Evolutionary conservation across 345 rosid genomes (phyloP), one percentile per base, ranked within the genome.

Genomic region (Eucalyptus paniculata): DNA sequence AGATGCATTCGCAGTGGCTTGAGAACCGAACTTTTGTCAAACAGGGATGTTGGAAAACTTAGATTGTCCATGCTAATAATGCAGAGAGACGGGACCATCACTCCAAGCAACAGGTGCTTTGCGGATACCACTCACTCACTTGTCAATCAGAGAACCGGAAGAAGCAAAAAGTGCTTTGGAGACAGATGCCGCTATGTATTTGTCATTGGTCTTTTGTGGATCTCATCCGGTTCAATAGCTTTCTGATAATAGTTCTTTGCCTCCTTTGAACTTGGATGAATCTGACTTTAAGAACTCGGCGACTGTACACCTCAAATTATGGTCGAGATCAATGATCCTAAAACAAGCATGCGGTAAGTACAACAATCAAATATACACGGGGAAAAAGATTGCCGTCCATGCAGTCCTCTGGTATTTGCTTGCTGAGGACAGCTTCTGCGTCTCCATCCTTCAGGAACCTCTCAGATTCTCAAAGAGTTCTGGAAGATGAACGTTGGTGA

Each of bases 401-500:
- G 44, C 82, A 72, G 82, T 72, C 14, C 44, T 10, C 14, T 6
- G 44, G 44, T 18, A 34, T 37, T 72, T 69, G 80, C 3, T 69
- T 32, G 23, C 37, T 17, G 12, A 69, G 42, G 44, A 81, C 17
- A 28, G 50, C 58, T 82, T 14, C 26, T 30, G 8, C 18, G 47
- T 44, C 3, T 50, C 67, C 12, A 3, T 88, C 77, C 50, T 60
- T 92, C 67, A 90, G 45, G 87, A 83, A 77, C 56, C 88, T n/a
- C 86, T 91, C 18, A 94, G 92, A 88, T 87, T 89, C 87, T 92
- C 89, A 42, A 42, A 88, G 83, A 95, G 97, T 90, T 94, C 96
- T 0, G 97, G 98, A 92, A 97, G 96, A 92, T 95, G 97, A 8
- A 95, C 93, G 88, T 96, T 94, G 40, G 97, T 97, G 42, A 97